Evolutionary conservation across 1,139 yeast genomes (phyloP).

Genomic region (Williopsis jadinii): DNA sequence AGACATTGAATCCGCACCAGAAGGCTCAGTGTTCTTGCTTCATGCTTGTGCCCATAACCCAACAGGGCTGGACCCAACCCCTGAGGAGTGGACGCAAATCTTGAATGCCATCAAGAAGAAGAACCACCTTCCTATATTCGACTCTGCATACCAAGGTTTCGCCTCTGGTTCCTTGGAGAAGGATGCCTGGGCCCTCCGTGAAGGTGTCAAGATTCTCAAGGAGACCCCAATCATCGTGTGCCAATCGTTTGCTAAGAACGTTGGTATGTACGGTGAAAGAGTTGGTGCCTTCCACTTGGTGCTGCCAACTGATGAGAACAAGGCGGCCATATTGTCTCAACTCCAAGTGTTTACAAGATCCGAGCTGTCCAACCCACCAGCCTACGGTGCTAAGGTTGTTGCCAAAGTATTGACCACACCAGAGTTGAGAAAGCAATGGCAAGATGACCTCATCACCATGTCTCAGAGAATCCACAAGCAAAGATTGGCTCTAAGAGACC

Average conservation of each 20-base stretch:
- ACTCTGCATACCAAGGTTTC: conserved; percentile 96
- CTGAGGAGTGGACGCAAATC: conserved; percentile 77
- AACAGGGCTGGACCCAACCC: conserved; percentile 90
- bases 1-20: conserved; percentile 65
- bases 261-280: conserved; percentile 98
- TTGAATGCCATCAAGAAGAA: conserved; percentile 49
- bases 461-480: conserved; percentile 73
- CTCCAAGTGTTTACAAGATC: conserved; percentile 73
- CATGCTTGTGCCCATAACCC: conserved; percentile 99
- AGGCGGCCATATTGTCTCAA: conserved; percentile 62
- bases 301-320: conserved; percentile 35
- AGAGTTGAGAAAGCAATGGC: conserved; percentile 72
- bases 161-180: conserved; percentile 81
- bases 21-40: conserved; percentile 72
- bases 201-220: conserved; percentile 54
- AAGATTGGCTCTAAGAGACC: conserved; percentile 62
- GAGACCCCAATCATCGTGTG: conserved; percentile 58
- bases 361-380: conserved; percentile 90
- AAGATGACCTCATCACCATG: conserved; percentile 80
- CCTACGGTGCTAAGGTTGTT: conserved; percentile 92
- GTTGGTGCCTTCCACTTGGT: conserved; percentile 86
- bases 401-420: conserved; percentile 65
- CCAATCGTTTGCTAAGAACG: conserved; percentile 97
- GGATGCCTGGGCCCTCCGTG: conserved; percentile 85
- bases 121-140: conserved; percentile 79